Evolutionary conservation across 1,139 yeast genomes (phyloP).

Genomic region (Trichomonascaceae sp.): DNA sequence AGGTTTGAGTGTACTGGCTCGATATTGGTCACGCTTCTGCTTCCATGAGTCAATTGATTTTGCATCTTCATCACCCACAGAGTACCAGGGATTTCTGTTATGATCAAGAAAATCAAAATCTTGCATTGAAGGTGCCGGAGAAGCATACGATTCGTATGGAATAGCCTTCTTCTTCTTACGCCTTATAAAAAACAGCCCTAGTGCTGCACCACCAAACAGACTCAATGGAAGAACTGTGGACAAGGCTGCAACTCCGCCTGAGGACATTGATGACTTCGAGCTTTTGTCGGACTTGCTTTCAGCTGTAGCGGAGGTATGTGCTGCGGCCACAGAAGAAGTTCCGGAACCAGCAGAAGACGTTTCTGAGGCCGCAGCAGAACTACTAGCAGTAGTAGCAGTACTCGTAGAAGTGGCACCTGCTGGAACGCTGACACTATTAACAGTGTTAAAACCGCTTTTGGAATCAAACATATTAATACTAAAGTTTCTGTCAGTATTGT

Average conservation of each 20-base stretch:
- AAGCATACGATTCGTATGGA: conserved; percentile 8
- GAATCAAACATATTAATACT: conserved; percentile 6
- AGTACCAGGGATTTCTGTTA: conserved; percentile 12
- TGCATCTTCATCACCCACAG: conserved; percentile 17
- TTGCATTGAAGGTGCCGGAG: conserved; percentile 18
- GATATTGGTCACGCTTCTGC: conserved; percentile 25
- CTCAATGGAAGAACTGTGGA: conserved; percentile 33
- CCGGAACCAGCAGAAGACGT: conserved; percentile 1
- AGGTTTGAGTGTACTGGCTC: conserved; percentile 13
- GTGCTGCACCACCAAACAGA: conserved; percentile 20
- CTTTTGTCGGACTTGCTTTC: conserved; percentile 21
- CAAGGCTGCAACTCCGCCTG: conserved; percentile 31
- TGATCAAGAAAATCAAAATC: conserved; percentile 13
- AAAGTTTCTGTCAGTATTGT: neutral
- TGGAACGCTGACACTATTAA: neutral
- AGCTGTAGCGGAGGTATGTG: conserved; percentile 22
- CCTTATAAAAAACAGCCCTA: conserved; percentile 21
- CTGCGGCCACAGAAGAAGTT: neutral
- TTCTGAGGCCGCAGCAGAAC: neutral
- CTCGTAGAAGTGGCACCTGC: neutral
- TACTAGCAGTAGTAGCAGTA: neutral
- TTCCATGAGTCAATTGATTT: conserved; percentile 28
- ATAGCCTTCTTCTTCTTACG: conserved; percentile 10
- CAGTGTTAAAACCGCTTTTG: neutral
- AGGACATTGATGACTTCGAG: conserved; percentile 15